Percentiles rank a stretch among this genome's conserved stretches.
These are phyloP conservation scores for Fusarium sublunatum DNA, from an alignment of 2,329 filamentous ascomycete genomes.

Conservation along the genomic window DNA sequence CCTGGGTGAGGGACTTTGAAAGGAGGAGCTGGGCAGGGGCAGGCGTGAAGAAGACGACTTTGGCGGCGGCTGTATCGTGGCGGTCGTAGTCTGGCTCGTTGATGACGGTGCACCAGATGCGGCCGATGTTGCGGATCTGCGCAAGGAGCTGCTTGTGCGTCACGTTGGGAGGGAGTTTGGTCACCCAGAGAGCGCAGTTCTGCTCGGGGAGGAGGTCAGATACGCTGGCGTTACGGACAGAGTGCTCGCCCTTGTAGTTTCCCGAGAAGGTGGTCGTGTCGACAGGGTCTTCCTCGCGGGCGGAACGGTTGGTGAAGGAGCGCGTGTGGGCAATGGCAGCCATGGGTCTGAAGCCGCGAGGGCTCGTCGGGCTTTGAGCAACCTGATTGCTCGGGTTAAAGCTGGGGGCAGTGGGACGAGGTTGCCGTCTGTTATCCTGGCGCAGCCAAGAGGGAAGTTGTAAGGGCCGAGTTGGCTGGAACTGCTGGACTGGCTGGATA, in stretches of 20 bases:
- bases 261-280: conserved; percentile 43
- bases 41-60: conserved; percentile 62
- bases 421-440: not conserved
- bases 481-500: not conserved
- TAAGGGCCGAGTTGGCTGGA: conserved; percentile 1
- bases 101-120: conserved; percentile 64
- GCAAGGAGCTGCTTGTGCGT: conserved; percentile 58
- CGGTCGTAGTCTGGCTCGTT: conserved; percentile 57
- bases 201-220: conserved; percentile 47
- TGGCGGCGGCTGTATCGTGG: conserved; percentile 58
- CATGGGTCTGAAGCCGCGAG: conserved; percentile 42
- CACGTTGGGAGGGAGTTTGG: conserved; percentile 59
- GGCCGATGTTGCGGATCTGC: conserved; percentile 59
- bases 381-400: not conserved
- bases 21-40: conserved; percentile 52
- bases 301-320: not conserved
- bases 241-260: conserved; percentile 54
- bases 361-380: not conserved
- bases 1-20: conserved; percentile 37
- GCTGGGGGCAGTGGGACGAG: not conserved
- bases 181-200: conserved; percentile 66
- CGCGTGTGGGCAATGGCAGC: conserved; percentile 26
- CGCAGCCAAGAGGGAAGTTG: conserved; percentile 11
- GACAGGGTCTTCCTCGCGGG: not conserved
- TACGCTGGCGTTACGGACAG: conserved; percentile 51